Evolutionary conservation across 495 filamentous ascomycete species (phyloP), one percentile per base, ranked within the genome.

Genomic region (Penicillium samsonianum): DNA sequence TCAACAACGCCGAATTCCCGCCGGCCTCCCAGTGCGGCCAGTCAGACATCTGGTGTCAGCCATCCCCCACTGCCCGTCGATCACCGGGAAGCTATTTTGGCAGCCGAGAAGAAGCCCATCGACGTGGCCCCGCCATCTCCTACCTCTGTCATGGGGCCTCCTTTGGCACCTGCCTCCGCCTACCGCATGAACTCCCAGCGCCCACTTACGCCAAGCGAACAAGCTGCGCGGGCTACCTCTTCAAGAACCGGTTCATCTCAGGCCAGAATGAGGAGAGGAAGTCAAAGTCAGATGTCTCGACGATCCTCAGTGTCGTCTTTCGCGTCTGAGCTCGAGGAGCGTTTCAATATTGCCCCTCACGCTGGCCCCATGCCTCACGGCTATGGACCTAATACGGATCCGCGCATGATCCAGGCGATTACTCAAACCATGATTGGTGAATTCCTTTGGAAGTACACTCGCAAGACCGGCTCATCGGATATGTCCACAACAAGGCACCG

Each of bases 401-500:
- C 94, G 50, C 87, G 94, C 59, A 98, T 98, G 91, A 98, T 98
- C 56, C 93, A 98, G 78, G 94, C 94, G 43, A 97, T 98, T 59
- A 98, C 95, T 6, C 94, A 98, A 73, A 98, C 94, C 11, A 98
- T 98, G 94, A 98, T 98, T 67, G 94, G 94, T 51, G 94, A 98
- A 67, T 97, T 92, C 71, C 82, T 98, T 16, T 98, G 94, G 94
- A 98, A 98, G 67, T 98, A 98, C 72, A 98, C 93, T 1, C 87
- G 95, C 59, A 95, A 90, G 73, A 80, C 92, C 56, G 92, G 92
- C 17, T 87, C 92, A 5, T 87, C 84, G 53, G 87, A 91, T 46
- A 86, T 96, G 74, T 97, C 93, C 5, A 85, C 83, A 55, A 96
- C 91, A 35, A 80, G 94, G 43, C 94, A 98, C 69, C 85, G 90